Conservation (phyloP, 371 early-diverging fungal genomes). For the Mucor piriformis region DNA sequence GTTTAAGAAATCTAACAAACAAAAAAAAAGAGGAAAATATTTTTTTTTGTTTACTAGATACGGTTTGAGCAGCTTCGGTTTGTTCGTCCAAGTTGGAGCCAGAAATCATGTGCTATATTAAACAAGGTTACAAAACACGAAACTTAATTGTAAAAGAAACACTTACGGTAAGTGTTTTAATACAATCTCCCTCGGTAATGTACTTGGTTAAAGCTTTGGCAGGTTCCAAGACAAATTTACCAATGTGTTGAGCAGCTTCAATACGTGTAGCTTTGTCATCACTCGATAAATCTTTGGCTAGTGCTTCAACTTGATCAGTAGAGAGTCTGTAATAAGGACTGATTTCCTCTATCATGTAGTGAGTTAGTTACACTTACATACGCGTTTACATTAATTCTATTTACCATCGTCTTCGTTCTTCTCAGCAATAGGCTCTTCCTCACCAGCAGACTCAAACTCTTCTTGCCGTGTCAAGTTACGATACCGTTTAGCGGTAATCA, state of each 20-base stretch:
- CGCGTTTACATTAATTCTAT: not conserved
- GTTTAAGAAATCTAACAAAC: not conserved
- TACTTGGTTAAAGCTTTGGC: conserved; percentile 50
- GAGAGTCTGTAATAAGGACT: conserved; percentile 30
- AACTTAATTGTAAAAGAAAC: not conserved
- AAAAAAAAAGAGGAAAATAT: not conserved
- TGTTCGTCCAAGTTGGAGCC: conserved; percentile 61
- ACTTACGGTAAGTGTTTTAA: conserved; percentile 48
- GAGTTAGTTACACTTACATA: not conserved
- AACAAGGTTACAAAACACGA: not conserved
- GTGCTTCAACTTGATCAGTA: conserved; percentile 27
- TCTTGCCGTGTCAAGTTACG: conserved; percentile 42
- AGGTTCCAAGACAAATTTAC: conserved; percentile 51
- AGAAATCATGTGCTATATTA: conserved; percentile 20
- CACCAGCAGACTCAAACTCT: conserved; percentile 29
- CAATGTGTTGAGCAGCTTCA: conserved; percentile 46
- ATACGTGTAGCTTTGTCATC: conserved; percentile 33
- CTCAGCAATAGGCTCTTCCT: conserved; percentile 25
- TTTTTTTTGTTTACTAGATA: conserved; percentile 62
- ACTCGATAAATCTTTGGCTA: conserved; percentile 37
- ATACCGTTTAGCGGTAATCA: conserved; percentile 57
- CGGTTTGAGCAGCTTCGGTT: conserved; percentile 64
- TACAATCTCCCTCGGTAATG: conserved; percentile 51
- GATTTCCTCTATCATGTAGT: conserved; percentile 18
- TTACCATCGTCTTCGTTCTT: conserved; percentile 20